Base-by-base conservation (phyloP, 225 moss, liverwort and hornwort species). In the Polytrichum commune region DNA sequence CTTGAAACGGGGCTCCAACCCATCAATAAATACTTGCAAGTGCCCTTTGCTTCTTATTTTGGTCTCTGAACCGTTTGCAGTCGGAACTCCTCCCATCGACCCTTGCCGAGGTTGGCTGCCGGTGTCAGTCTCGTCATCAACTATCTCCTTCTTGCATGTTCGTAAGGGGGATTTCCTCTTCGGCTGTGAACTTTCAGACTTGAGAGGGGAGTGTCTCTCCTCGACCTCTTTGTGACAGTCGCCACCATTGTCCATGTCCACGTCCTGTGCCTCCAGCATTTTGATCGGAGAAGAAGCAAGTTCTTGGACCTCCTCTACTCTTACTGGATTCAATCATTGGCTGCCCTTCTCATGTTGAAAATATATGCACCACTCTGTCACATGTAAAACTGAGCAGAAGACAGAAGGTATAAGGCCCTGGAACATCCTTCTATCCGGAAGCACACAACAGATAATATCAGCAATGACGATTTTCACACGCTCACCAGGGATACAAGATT, bases 1-100 rank as follows among this genome's bases (percentile, higher is more conserved):
- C 64, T 75, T 72, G 75, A 96, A 96, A 70, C 93, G 90, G 69
- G 76, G 69, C 83, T 93, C 93, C 70, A 78, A 76, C 22, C 77
- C 89, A 75, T 96, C 92, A 64, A 86, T 65, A 68, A 73, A 87
- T 53, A 67, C 79, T 33, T 84, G 84, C 55, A 60, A 64, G 57
- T 28, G 70, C 60, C 68, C 75, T 78, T 77, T 84, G 46, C 70
- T 82, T 71, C 72, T 81, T 24, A 77, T 79, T 73, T 84, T 87
- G 33, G 74, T 79, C 53, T 87, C 87, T 46, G 81, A 76, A 65
- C 78, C 87, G 68, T 84, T 87, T 68, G 84, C 70, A 76, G 79
- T 81, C 27, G 84, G 79, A 46, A 46, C 46, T 63, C 81, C 79
- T 76, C 71, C 84, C 35, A 68, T 64, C 69, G 55, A 26, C 54